Conservation (phyloP, 176 grass and related monocot species). For the Oryza glumipatula region DNA sequence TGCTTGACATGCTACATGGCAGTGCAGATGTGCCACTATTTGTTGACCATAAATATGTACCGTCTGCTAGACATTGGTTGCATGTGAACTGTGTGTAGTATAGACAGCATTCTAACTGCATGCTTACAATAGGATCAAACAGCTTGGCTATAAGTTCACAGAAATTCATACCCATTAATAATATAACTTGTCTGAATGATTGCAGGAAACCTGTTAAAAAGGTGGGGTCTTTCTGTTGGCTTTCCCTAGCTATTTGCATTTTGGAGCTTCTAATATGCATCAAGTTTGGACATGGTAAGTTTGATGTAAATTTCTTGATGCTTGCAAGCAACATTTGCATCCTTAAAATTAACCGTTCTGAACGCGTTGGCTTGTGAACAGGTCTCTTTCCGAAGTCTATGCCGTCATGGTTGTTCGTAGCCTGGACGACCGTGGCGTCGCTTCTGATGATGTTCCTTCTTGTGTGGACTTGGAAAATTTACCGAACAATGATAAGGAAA, state of each 20-base stretch:
- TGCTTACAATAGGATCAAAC: background rate
- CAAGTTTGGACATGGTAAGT: slow-evolving; percentile 86
- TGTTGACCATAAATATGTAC: slow-evolving; percentile 21
- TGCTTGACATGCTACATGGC: slow-evolving; percentile 32
- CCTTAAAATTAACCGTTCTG: background rate
- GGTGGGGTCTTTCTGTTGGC: slow-evolving; percentile 96
- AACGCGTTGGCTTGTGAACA: slow-evolving; percentile 36
- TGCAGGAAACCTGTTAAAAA: slow-evolving; percentile 94
- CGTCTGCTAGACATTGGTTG: slow-evolving; percentile 20
- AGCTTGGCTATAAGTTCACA: slow-evolving; percentile 1
- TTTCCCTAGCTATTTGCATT: slow-evolving; percentile 96
- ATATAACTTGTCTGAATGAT: slow-evolving; percentile 13
- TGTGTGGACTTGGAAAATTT: slow-evolving; percentile 80
- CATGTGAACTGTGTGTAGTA: slow-evolving; percentile 29
- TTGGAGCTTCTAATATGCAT: slow-evolving; percentile 95
- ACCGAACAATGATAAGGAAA: slow-evolving; percentile 74
- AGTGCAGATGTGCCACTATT: slow-evolving; percentile 28
- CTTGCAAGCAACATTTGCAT: background rate
- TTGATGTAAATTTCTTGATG: background rate
- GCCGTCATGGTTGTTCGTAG: slow-evolving; percentile 75
- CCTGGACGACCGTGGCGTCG: slow-evolving; percentile 58
- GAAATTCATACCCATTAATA: background rate
- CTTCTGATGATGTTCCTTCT: slow-evolving; percentile 68
- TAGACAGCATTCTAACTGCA: background rate
- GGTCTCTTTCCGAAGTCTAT: slow-evolving; percentile 90